Evolutionary conservation across 371 early-diverging fungal species (phyloP).

Genomic region (Dichotomocladium elegans): DNA sequence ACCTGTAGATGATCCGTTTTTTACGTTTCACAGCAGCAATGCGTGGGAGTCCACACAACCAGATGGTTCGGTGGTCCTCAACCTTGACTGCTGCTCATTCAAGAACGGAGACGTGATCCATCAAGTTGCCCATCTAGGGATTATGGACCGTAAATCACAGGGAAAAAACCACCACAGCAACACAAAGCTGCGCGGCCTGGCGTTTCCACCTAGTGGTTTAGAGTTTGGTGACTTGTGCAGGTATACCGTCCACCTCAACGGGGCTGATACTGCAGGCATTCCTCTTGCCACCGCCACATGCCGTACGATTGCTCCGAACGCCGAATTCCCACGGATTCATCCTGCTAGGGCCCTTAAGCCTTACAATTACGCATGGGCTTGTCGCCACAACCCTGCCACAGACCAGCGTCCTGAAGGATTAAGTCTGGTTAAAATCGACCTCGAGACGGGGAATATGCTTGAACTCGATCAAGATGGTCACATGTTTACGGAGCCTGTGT

Average conservation of each 20-base stretch:
- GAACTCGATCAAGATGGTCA: slow-evolving; percentile 27
- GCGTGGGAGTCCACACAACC: slow-evolving; percentile 36
- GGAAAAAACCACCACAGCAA: slow-evolving; percentile 14
- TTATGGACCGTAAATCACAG: neutral
- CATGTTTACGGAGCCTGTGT: slow-evolving; percentile 59
- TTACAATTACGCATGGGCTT: slow-evolving; percentile 49
- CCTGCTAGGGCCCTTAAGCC: slow-evolving; percentile 3
- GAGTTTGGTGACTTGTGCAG: slow-evolving; percentile 27
- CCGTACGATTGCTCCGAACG: slow-evolving; percentile 24
- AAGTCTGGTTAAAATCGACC: slow-evolving; percentile 44
- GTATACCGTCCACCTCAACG: slow-evolving; percentile 11
- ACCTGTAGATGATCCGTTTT: slow-evolving; percentile 41
- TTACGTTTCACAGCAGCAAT: slow-evolving; percentile 53
- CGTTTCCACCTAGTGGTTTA: slow-evolving; percentile 1
- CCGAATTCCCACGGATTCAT: slow-evolving; percentile 46
- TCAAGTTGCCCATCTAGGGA: slow-evolving; percentile 22
- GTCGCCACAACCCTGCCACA: slow-evolving; percentile 24
- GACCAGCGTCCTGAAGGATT: slow-evolving; percentile 20
- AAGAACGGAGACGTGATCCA: slow-evolving; percentile 24
- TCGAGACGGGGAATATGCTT: slow-evolving; percentile 13
- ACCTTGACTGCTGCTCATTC: slow-evolving; percentile 29
- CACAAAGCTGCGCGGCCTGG: slow-evolving; percentile 14
- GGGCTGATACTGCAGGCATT: slow-evolving; percentile 3
- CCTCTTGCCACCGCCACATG: slow-evolving; percentile 7
- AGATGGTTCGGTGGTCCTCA: slow-evolving; percentile 18